phyloP scores from a whole-genome alignment of 805 yeast species.

The Phaffomyces antillensis region DNA sequence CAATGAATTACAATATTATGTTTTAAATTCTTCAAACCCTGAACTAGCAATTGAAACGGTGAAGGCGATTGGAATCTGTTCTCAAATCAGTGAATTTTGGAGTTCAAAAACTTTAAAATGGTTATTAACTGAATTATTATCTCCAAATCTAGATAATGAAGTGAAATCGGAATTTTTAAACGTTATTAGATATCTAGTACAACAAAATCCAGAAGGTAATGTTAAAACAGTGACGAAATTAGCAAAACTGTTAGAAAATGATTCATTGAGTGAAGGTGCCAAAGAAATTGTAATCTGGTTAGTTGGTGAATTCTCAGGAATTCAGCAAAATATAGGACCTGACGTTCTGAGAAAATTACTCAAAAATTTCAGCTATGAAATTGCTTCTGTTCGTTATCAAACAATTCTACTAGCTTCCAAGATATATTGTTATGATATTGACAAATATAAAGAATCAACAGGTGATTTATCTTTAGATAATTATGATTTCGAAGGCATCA shows the following conservation, averaged over 20 bases:
- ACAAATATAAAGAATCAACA: slow-evolving; percentile 26
- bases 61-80: slow-evolving; percentile 54
- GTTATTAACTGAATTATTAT: slow-evolving; percentile 46
- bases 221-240: slow-evolving; percentile 49
- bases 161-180: slow-evolving; percentile 61
- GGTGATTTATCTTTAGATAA: slow-evolving; percentile 19
- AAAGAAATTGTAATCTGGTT: slow-evolving; percentile 86
- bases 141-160: slow-evolving; percentile 14
- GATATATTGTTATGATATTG: slow-evolving; percentile 49
- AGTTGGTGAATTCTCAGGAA: slow-evolving; percentile 67
- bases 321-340: slow-evolving; percentile 51
- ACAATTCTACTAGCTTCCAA: slow-evolving; percentile 71
- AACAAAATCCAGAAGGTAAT: slow-evolving; percentile 48
- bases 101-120: slow-evolving; percentile 52
- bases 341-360: slow-evolving; percentile 63
- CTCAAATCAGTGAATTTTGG: slow-evolving; percentile 42
- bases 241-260: slow-evolving; percentile 26
- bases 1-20: slow-evolving; percentile 58
- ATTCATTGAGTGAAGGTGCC: slow-evolving; percentile 39
- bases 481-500: slow-evolving; percentile 30
- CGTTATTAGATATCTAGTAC: slow-evolving; percentile 66
- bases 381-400: slow-evolving; percentile 58
- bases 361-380: slow-evolving; percentile 46
- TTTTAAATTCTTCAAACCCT: slow-evolving; percentile 24
- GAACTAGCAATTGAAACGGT: slow-evolving; percentile 41